Evolutionary conservation across 2,329 filamentous ascomycete genomes (phyloP).

Genomic region (Hawksworthiomyces lignivorus): DNA sequence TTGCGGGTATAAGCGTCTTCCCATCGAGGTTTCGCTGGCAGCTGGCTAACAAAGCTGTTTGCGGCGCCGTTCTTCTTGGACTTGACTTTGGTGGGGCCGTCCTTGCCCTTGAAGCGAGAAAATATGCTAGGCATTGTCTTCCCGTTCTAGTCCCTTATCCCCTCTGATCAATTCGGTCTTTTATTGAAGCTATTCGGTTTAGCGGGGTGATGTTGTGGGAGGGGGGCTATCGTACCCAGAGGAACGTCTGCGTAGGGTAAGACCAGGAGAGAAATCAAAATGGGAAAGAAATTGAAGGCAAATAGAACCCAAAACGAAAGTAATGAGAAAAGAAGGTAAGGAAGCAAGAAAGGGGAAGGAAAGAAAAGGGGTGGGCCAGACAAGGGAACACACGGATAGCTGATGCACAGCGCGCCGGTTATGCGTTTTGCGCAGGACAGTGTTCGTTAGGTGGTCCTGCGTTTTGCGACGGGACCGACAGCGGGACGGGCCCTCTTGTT

Average conservation of each 20-base stretch:
- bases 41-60: slow-evolving; percentile 40
- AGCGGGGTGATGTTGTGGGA: too few relatives aligned
- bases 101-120: slow-evolving; percentile 66
- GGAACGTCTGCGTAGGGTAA: background rate
- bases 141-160: background rate
- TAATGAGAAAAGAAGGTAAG: slow-evolving; percentile 1
- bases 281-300: slow-evolving; percentile 2
- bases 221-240: background rate
- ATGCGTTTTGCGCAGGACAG: too few relatives aligned
- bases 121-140: slow-evolving; percentile 50
- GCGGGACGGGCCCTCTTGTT: too few relatives aligned
- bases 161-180: background rate
- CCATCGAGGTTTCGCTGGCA: slow-evolving; percentile 68
- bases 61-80: slow-evolving; percentile 57
- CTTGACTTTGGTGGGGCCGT: slow-evolving; percentile 51
- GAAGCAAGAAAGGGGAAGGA: background rate
- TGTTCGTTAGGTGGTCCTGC: too few relatives aligned
- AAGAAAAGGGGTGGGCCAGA: slow-evolving; percentile 9
- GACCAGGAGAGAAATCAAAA: background rate
- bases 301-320: too few relatives aligned
- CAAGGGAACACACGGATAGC: background rate
- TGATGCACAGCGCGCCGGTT: too few relatives aligned
- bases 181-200: background rate
- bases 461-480: too few relatives aligned
- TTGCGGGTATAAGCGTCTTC: slow-evolving; percentile 81